These are phyloP conservation scores for Aristolochia contorta DNA, from an alignment of 164 flowering plant genomes.

Conservation along the genomic window DNA sequence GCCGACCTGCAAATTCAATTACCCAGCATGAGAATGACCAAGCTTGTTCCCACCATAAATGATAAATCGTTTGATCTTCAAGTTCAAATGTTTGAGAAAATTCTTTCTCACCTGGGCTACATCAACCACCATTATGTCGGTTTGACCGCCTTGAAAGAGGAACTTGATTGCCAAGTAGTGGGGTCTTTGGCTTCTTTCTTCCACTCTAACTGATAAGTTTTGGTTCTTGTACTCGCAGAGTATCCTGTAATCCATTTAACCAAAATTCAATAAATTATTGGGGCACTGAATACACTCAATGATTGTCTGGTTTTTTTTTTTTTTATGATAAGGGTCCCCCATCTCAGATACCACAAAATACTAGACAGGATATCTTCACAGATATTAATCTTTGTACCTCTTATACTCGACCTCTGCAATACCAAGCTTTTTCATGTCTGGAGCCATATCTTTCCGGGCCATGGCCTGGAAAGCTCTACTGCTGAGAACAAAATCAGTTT, in stretches of 20 bases:
- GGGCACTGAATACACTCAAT: too few relatives aligned
- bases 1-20: slow-evolving; percentile 39
- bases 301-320: too few relatives aligned
- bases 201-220: slow-evolving; percentile 64
- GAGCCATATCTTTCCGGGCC: slow-evolving; percentile 47
- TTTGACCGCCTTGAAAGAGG: slow-evolving; percentile 88
- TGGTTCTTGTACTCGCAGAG: slow-evolving; percentile 66
- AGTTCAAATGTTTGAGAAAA: neutral
- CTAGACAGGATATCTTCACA: neutral
- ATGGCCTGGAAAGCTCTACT: slow-evolving; percentile 57
- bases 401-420: slow-evolving; percentile 67
- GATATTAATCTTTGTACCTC: slow-evolving; percentile 32
- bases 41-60: too few relatives aligned
- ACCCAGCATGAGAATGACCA: too few relatives aligned
- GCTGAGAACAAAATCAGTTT: slow-evolving; percentile 68
- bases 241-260: slow-evolving; percentile 32
- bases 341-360: neutral
- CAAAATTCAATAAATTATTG: neutral
- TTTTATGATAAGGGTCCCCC: neutral
- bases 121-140: slow-evolving; percentile 53
- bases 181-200: slow-evolving; percentile 69
- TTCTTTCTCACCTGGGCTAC: slow-evolving; percentile 43
- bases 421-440: slow-evolving; percentile 39
- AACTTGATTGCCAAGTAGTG: slow-evolving; percentile 59
- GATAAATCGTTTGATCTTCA: too few relatives aligned